Percentiles rank a stretch among this genome's conserved stretches.
These are phyloP conservation scores for Gigaspora rosea DNA, from an alignment of 192 early-diverging fungal species.

Conservation along the genomic window DNA sequence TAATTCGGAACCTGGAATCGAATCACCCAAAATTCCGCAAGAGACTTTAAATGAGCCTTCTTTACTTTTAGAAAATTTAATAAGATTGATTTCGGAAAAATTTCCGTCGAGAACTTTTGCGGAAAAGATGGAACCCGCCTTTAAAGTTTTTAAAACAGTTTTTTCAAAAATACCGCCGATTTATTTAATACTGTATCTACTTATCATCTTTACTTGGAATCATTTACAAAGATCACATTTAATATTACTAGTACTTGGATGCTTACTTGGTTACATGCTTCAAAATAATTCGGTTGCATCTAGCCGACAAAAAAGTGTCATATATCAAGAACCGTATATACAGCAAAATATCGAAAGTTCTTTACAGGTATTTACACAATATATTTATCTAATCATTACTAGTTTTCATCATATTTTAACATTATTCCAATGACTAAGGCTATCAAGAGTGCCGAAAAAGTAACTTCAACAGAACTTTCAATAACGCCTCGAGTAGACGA, in stretches of 20 bases:
- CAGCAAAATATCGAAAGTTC: too few relatives aligned
- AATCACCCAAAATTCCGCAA: too few relatives aligned
- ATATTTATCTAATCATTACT: too few relatives aligned
- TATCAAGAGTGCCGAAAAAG: too few relatives aligned
- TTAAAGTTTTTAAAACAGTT: neutral
- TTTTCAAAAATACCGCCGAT: neutral
- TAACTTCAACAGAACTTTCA: neutral
- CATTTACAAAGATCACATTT: conserved; percentile 15
- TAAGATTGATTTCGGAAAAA: too few relatives aligned
- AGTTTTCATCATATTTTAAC: neutral
- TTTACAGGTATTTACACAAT: too few relatives aligned
- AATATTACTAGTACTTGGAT: neutral
- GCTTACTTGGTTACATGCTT: neutral
- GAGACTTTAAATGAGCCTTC: too few relatives aligned
- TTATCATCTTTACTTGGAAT: conserved; percentile 11
- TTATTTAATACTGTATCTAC: conserved; percentile 8
- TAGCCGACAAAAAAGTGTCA: neutral
- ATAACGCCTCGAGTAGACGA: conserved; percentile 3
- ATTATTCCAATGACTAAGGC: neutral
- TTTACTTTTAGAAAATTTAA: too few relatives aligned
- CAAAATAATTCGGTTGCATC: too few relatives aligned
- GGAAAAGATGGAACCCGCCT: too few relatives aligned
- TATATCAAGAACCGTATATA: neutral
- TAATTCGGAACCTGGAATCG: too few relatives aligned
- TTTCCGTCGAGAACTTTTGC: too few relatives aligned